Evolutionary conservation across 2,329 filamentous ascomycete genomes (phyloP).

Genomic region (Phaeophleospora eucalypticola): DNA sequence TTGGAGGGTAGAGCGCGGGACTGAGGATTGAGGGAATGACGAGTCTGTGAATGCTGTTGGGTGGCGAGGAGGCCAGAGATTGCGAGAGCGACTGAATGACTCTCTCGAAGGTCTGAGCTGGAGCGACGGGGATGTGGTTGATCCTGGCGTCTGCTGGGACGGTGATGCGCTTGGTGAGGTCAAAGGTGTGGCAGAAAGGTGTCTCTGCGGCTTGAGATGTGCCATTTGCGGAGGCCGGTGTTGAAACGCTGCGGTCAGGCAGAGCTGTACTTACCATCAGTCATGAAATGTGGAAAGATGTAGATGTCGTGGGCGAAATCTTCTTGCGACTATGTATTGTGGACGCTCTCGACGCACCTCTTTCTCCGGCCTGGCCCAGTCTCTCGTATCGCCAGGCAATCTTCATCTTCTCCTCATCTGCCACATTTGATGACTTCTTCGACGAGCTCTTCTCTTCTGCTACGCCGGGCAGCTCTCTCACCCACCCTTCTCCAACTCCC

Average conservation of each 20-base stretch:
- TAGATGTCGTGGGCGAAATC: conserved; percentile 10
- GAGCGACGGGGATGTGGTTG: conserved; percentile 56
- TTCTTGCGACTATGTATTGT: conserved; percentile 16
- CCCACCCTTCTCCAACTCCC: conserved; percentile 75
- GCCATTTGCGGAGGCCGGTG: conserved; percentile 8
- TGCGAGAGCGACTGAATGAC: conserved; percentile 59
- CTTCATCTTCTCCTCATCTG: conserved; percentile 78
- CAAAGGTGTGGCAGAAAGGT: conserved; percentile 51
- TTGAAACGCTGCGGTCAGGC: conserved; percentile 22
- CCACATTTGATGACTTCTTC: conserved; percentile 33
- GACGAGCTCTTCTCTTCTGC: conserved; percentile 39
- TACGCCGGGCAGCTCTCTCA: conserved; percentile 74
- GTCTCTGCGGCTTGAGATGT: conserved; percentile 8
- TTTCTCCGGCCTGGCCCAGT: conserved; percentile 64
- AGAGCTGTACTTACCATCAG: conserved; percentile 30
- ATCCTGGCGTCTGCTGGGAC: conserved; percentile 39
- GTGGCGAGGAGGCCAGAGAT: conserved; percentile 54
- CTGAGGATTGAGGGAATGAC: conserved; percentile 82
- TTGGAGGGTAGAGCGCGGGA: conserved; percentile 74
- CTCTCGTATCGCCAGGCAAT: conserved; percentile 97
- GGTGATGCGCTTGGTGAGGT: conserved; percentile 48
- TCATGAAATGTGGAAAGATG: background rate
- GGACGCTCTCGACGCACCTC: conserved; percentile 52
- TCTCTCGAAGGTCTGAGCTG: conserved; percentile 59
- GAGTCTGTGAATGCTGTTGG: conserved; percentile 69